Evolutionary conservation across 768 basidiomycete species (phyloP).

Genomic region (Tylopilus plumbeoviolaceoides): DNA sequence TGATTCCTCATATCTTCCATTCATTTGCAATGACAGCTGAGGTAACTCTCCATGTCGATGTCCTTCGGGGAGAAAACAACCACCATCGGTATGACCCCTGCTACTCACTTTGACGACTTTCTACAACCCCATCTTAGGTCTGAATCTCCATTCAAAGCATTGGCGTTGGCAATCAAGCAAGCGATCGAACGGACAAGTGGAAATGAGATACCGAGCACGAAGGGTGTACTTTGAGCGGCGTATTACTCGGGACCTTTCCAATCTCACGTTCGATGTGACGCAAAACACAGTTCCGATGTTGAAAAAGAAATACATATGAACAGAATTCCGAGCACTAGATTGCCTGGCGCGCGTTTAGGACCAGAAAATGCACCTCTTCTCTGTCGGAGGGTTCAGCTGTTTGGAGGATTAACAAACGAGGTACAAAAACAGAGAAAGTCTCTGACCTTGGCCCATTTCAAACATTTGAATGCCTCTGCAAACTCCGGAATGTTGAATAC

Average conservation of each 20-base stretch:
- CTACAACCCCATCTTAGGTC: conserved; percentile 50
- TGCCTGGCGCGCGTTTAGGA: conserved; percentile 31
- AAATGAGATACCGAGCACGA: conserved; percentile 91
- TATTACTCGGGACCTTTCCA: neutral
- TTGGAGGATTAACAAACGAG: conserved; percentile 1
- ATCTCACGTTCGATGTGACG: neutral
- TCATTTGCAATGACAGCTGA: conserved; percentile 98
- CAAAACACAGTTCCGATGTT: neutral
- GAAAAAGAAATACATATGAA: conserved; percentile 17
- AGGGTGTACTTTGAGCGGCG: conserved; percentile 78
- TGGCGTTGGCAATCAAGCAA: conserved; percentile 91
- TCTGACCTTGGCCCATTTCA: conserved; percentile 66
- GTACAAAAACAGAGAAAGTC: neutral
- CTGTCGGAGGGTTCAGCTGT: conserved; percentile 78
- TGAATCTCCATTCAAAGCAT: conserved; percentile 97
- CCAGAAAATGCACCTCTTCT: conserved; percentile 83
- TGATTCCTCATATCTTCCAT: conserved; percentile 97
- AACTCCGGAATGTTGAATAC: conserved; percentile 86
- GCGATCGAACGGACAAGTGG: conserved; percentile 90
- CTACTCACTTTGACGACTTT: neutral
- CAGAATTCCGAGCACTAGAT: conserved; percentile 4
- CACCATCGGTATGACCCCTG: conserved; percentile 76
- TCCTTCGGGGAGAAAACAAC: conserved; percentile 92
- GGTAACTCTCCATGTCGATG: conserved; percentile 91
- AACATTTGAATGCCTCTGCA: conserved; percentile 81